Evolutionary conservation across 805 yeast species (phyloP), one percentile per base, ranked within the genome.

Genomic region (Cyberlindnera meyerae): DNA sequence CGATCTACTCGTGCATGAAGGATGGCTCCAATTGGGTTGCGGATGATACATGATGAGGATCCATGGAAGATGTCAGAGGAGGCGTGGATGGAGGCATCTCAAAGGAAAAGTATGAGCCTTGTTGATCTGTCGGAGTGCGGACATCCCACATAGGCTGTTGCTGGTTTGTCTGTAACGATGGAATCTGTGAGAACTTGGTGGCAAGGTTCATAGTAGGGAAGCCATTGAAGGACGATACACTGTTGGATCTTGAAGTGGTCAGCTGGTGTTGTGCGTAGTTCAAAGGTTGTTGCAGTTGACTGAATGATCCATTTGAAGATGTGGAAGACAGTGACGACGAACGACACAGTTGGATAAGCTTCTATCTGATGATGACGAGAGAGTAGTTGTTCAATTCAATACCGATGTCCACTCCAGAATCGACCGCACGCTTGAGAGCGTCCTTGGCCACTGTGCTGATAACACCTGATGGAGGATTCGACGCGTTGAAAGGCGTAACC

Each of bases 391-490:
- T 61, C 22, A 57, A 51, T 30, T 64, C 68, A 27, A 56, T 50
- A 2, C 71, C 72, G 18, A 65, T 55, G 8, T 62, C 66, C 5
- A 66, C 47, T 5, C 54, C 57, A 6, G 42, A 43, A 5, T 40
- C 50, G 21, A 57, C 48, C 0, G 71, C 66, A 31, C 46, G 42
- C 40, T 63, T 62, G 21, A 75, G 58, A 18, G 81, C 70, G 29
- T 73, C 67, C 48, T 76, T 77, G 6, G 84, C 73, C 0, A 79
- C 79, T 36, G 68, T 66, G 28, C 77, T 75, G 15, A 79, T 65
- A 4, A 81, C 68, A 1, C 87, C 87, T 1, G 79, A 68, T 0
- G 88, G 87, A 7, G 87, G 88, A 49, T 72, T 71, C 28, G 65
- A 54, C 13, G 74, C 71, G 44, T 79, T 79, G 51, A 81, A 81